These are phyloP conservation scores for Millerozyma miso DNA, from an alignment of 805 yeast species.

Conservation along the genomic window DNA sequence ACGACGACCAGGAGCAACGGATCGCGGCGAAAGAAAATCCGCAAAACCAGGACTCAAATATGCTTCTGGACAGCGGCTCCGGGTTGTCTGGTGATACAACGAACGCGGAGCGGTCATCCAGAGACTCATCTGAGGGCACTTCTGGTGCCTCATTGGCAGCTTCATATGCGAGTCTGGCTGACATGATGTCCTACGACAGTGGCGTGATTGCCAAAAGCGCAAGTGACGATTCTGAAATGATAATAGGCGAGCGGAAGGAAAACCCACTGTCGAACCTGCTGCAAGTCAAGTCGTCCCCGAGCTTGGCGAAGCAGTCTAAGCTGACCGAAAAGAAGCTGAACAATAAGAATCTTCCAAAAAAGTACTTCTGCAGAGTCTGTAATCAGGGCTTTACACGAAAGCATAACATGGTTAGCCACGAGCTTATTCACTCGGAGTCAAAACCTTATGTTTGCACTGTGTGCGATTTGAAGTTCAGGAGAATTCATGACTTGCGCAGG, in stretches of 20 bases:
- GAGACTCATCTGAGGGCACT: background rate
- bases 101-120: background rate
- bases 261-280: background rate
- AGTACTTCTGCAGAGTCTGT: slow-evolving; percentile 55
- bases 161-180: background rate
- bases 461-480: slow-evolving; percentile 60
- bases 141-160: background rate
- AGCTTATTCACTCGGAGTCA: slow-evolving; percentile 60
- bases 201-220: background rate
- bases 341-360: slow-evolving; percentile 16
- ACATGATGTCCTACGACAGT: background rate
- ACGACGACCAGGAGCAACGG: too few species aligned
- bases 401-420: slow-evolving; percentile 71
- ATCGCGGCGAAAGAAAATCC: too few species aligned
- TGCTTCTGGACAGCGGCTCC: background rate
- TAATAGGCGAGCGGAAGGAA: background rate
- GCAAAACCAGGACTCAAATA: background rate
- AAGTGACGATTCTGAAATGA: background rate
- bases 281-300: too few species aligned
- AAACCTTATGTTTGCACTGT: slow-evolving; percentile 61
- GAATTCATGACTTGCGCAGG: slow-evolving; percentile 73
- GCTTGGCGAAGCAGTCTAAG: background rate
- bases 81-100: background rate
- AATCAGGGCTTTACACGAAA: slow-evolving; percentile 63
- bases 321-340: background rate